Evolutionary conservation across 768 basidiomycete genomes (phyloP), one percentile per base, ranked within the genome.

Genomic region (Gautieria morchelliformis): DNA sequence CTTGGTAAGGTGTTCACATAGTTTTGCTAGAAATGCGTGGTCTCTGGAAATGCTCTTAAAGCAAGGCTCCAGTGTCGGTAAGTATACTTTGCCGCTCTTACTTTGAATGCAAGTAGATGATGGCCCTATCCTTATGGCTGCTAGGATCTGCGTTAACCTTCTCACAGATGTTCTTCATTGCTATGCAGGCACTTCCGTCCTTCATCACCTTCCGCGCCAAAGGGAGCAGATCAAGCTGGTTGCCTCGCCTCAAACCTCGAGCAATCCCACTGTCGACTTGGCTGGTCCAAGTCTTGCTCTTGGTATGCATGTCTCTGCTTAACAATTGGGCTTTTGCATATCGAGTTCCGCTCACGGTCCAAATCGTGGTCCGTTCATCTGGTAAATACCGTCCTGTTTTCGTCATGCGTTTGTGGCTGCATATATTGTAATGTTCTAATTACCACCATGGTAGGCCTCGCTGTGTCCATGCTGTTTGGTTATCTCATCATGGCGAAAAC

Each of bases 331-430:
- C 84, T 1, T 90, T 84, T 65, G 83, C 83, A 0, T 88, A 81
- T 66, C 73, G 83, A 49, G 84, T 92, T 0, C 89, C 89, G 4
- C 72, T 91, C 47, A 82, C 87, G 1, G 71, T 93, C 3, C 81
- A 89, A 62, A 92, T 93, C 62, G 83, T 93, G 27, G 89, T 92
- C 68, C 81, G 91, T 39, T 90, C 88, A 52, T 89, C 87, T 41
- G 89, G 89, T 84, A 53, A 55, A 72, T 63, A 9, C 8, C 10
- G n/a, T 20, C 11, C 42, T 65, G 67, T 59, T 40, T 30, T 58
- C 49, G 8, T 27, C 49, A 42, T 40, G 37, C 50, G 53, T 22
- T 10, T 33, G 42, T 59, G 35, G 10, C 35, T 1, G n/a, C 42
- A 53, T 47, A 19, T 37, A 3, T 37, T 37, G 35, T 37, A 14